phyloP scores from a whole-genome alignment of 345 rosid species.

The Microcos paniculata region DNA sequence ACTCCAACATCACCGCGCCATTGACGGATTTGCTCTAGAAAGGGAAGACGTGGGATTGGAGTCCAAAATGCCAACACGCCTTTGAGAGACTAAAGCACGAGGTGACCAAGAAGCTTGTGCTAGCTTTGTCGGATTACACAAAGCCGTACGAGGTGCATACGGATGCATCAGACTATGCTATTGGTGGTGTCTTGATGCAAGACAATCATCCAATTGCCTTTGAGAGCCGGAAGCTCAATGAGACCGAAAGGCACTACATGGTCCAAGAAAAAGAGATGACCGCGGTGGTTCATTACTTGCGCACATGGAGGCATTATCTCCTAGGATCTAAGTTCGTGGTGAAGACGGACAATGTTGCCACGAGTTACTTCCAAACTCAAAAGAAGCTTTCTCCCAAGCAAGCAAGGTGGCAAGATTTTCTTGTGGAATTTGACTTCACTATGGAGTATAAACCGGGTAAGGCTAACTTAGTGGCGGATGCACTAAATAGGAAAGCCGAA shows the following conservation, averaged over 20 bases:
- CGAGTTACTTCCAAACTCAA: neutral
- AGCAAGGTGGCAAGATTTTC: neutral
- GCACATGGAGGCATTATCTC: neutral
- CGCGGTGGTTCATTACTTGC: neutral
- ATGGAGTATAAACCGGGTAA: neutral
- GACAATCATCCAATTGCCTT: neutral
- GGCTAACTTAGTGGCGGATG: neutral
- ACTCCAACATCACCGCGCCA: accelerated
- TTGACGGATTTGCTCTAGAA: neutral
- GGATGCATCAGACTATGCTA: neutral
- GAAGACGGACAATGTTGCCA: neutral
- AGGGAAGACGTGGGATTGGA: neutral
- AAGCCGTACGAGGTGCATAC: neutral
- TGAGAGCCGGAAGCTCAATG: neutral
- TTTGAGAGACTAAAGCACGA: neutral
- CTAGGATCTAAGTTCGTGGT: neutral
- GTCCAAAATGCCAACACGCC: neutral
- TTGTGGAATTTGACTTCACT: neutral
- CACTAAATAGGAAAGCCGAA: neutral
- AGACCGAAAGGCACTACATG: neutral
- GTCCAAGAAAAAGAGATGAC: constrained; percentile 6
- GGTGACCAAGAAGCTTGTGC: neutral
- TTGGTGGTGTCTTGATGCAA: neutral
- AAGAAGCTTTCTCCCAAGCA: neutral
- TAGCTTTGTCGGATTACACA: neutral